Conservation (phyloP, 495 filamentous ascomycete species). For the Paragyromitra xinjiangensis region DNA sequence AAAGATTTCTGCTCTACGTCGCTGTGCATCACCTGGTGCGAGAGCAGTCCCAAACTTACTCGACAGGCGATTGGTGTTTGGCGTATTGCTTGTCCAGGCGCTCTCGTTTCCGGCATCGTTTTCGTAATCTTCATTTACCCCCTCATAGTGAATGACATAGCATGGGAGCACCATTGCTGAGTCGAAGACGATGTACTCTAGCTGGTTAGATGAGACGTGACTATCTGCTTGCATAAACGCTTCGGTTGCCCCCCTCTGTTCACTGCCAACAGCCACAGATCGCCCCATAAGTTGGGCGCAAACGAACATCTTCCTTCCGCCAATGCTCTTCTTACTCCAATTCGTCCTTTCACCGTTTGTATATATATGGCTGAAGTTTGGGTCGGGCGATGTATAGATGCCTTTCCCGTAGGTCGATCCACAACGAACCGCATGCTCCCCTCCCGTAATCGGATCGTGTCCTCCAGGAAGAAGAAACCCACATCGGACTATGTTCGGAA, state of each 20-base stretch:
- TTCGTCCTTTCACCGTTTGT: constrained; percentile 38
- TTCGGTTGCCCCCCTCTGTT: constrained; percentile 37
- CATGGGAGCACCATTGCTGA: constrained; percentile 60
- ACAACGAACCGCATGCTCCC: constrained; percentile 52
- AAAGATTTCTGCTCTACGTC: constrained; percentile 54
- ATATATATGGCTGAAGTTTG: constrained; percentile 59
- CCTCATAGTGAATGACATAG: constrained; percentile 61
- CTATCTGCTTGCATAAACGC: constrained; percentile 55
- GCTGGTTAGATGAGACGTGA: constrained; percentile 56
- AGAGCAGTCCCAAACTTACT: constrained; percentile 14
- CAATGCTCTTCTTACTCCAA: constrained; percentile 26
- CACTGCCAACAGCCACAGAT: constrained; percentile 44
- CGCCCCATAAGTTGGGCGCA: constrained; percentile 61
- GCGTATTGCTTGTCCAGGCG: background rate
- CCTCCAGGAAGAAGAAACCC: constrained; percentile 60
- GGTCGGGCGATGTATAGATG: constrained; percentile 59
- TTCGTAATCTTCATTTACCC: constrained; percentile 50
- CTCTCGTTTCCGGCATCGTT: constrained; percentile 34
- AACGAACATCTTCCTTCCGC: constrained; percentile 59
- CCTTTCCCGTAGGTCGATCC: constrained; percentile 60
- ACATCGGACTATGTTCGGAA: constrained; percentile 61
- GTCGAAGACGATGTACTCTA: constrained; percentile 62
- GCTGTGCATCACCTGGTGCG: constrained; percentile 55
- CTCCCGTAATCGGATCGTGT: constrained; percentile 46
- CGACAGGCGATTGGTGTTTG: constrained; percentile 2